Percentiles rank a stretch among this genome's conserved stretches.
These are phyloP conservation scores for Taphrina confusa DNA, from an alignment of 1,139 yeast genomes.

Conservation along the genomic window DNA sequence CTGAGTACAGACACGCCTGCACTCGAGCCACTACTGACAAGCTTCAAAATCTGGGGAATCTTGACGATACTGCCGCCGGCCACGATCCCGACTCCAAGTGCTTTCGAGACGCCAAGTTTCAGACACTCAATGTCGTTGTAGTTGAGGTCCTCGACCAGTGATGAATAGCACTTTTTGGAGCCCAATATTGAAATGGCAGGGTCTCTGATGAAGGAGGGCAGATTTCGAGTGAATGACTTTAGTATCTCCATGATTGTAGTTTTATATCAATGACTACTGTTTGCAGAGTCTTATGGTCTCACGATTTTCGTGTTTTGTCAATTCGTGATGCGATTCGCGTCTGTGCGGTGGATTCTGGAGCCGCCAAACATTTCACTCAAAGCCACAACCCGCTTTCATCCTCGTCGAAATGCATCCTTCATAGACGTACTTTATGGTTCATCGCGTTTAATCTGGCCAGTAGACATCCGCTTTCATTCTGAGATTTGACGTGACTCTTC, in stretches of 20 bases:
- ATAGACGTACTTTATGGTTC: too few relatives aligned
- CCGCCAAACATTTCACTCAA: too few relatives aligned
- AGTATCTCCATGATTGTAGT: conserved; percentile 7
- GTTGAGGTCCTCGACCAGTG: conserved; percentile 26
- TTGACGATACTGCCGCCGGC: conserved; percentile 48
- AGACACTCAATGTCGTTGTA: conserved; percentile 24
- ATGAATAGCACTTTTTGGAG: conserved; percentile 23
- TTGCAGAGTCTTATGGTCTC: too few relatives aligned
- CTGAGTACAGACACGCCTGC: conserved; percentile 48
- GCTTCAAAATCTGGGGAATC: conserved; percentile 48
- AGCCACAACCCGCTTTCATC: too few relatives aligned
- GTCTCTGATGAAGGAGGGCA: conserved; percentile 21
- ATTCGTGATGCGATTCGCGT: too few relatives aligned
- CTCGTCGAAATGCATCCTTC: too few relatives aligned
- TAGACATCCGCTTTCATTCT: too few relatives aligned
- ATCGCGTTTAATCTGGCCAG: too few relatives aligned
- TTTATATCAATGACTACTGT: too few relatives aligned
- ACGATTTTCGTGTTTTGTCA: too few relatives aligned
- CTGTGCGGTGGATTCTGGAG: too few relatives aligned
- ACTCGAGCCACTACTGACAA: conserved; percentile 46
- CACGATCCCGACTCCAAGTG: conserved; percentile 48
- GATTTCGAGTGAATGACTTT: background rate
- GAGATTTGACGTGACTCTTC: too few relatives aligned
- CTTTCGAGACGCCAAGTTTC: conserved; percentile 36
- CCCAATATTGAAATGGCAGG: conserved; percentile 27